Percentiles rank a stretch among this genome's conserved stretches.
Evolutionary conservation across 2,329 filamentous ascomycete species (phyloP).

Genomic region (Botrytis deweyae): DNA sequence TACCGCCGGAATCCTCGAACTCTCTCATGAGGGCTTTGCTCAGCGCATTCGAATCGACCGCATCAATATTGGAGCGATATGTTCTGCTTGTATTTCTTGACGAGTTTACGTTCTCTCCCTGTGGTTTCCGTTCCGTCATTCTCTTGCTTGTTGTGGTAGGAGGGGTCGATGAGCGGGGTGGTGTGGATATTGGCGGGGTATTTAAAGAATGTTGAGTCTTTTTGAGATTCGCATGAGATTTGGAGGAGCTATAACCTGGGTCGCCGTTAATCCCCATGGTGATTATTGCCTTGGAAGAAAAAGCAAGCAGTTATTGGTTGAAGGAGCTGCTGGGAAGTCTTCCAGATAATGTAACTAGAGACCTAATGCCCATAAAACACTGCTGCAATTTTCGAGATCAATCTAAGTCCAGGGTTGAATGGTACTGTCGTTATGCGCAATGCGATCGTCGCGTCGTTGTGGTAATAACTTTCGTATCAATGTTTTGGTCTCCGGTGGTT

Average conservation of each 20-base stretch:
- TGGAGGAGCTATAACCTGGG: conserved; percentile 27
- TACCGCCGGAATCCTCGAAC: conserved; percentile 57
- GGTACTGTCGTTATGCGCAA: conserved; percentile 12
- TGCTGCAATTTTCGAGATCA: conserved; percentile 5
- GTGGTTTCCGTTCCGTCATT: conserved; percentile 35
- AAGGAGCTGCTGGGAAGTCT: conserved; percentile 11
- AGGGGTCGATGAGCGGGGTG: conserved; percentile 38
- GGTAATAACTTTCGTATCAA: conserved; percentile 8
- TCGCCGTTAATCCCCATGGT: conserved; percentile 37
- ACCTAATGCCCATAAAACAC: conserved; percentile 2
- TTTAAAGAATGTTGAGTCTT: conserved; percentile 33
- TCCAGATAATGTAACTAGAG: neutral
- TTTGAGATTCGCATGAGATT: conserved; percentile 30
- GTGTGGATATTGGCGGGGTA: conserved; percentile 35
- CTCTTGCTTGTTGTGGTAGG: conserved; percentile 36
- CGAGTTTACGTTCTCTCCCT: conserved; percentile 28
- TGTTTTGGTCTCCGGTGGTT: conserved; percentile 14
- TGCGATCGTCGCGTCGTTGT: conserved; percentile 21
- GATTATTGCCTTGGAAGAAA: conserved; percentile 17
- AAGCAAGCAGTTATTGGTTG: conserved; percentile 4
- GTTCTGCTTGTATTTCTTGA: conserved; percentile 27
- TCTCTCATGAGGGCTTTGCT: conserved; percentile 58
- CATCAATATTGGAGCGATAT: conserved; percentile 27
- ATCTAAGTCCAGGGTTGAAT: neutral
- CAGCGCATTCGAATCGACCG: conserved; percentile 54